Evolutionary conservation across 169 alveolate genomes (phyloP).

Genomic region (Plasmodium chabaudi): DNA sequence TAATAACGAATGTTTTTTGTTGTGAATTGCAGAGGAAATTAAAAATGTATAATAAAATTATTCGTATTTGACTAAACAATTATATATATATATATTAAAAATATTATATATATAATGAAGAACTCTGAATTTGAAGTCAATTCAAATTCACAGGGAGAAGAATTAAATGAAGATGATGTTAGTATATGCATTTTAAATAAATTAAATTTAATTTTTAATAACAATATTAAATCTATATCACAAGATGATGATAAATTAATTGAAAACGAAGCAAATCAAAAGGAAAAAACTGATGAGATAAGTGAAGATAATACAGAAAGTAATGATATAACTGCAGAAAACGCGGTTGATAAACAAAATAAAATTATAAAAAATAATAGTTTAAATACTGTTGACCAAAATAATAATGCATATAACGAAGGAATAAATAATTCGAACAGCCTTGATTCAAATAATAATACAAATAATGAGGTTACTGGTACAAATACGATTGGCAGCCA

Average conservation of each 20-base stretch:
- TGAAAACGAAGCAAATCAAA: background rate
- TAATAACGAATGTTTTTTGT: no score
- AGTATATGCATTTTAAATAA: slow-evolving; percentile 54
- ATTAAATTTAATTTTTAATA: slow-evolving; percentile 58
- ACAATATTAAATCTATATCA: slow-evolving; percentile 53
- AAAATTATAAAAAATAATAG: background rate
- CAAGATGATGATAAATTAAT: slow-evolving; percentile 27
- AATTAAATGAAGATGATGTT: slow-evolving; percentile 41
- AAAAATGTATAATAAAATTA: no score
- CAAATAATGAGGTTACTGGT: background rate
- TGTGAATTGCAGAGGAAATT: no score
- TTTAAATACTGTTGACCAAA: background rate
- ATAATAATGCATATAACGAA: background rate
- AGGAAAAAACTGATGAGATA: slow-evolving; percentile 1
- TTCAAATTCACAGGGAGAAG: slow-evolving; percentile 24
- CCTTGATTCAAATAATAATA: background rate
- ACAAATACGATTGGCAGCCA: background rate
- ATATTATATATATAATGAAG: slow-evolving; percentile 10
- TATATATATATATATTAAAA: no score
- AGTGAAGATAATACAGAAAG: background rate
- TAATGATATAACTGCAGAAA: no score
- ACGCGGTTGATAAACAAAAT: background rate
- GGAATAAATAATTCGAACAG: background rate
- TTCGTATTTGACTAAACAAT: no score
- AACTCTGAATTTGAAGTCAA: slow-evolving; percentile 18